Percentiles rank a stretch among this genome's conserved stretches.
phyloP scores from a whole-genome alignment of 2,329 filamentous ascomycete species.

The Knufia petricola region DNA sequence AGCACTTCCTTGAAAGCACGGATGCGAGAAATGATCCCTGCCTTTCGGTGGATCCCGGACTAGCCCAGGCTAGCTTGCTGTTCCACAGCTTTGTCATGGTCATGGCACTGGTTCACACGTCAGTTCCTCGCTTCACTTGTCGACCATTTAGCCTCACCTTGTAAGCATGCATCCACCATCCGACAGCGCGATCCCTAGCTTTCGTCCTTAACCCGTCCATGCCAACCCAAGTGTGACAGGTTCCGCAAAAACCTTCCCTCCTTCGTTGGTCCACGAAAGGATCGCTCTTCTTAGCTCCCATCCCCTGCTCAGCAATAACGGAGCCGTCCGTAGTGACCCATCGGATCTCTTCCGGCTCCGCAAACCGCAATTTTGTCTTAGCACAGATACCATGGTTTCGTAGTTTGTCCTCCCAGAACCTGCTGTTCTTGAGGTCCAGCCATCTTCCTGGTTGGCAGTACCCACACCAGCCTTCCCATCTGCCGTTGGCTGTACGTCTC shows the following conservation, averaged over 20 bases:
- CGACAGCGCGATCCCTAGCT: slow-evolving; percentile 5
- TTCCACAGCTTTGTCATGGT: not conserved
- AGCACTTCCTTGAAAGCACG: no score
- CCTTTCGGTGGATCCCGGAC: not conserved
- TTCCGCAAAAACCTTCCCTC: slow-evolving; percentile 7
- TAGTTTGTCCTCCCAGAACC: slow-evolving; percentile 11
- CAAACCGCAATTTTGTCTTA: slow-evolving; percentile 5
- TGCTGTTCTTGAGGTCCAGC: slow-evolving; percentile 9
- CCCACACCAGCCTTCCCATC: slow-evolving; percentile 11
- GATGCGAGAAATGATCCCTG: not conserved
- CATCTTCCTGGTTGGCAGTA: slow-evolving; percentile 8
- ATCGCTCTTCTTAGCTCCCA: not conserved
- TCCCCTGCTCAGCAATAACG: not conserved
- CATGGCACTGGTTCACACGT: slow-evolving; percentile 1
- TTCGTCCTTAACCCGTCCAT: slow-evolving; percentile 9
- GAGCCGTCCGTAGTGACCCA: slow-evolving; percentile 3
- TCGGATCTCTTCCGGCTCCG: slow-evolving; percentile 4
- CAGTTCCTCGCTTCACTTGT: not conserved
- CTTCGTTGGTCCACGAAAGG: not conserved
- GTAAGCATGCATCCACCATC: slow-evolving; percentile 10
- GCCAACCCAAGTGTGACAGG: slow-evolving; percentile 4
- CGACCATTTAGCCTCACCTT: slow-evolving; percentile 3
- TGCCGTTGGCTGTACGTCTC: slow-evolving; percentile 4
- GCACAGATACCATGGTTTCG: slow-evolving; percentile 11
- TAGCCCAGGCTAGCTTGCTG: not conserved